These are phyloP conservation scores for Eutypella sp. DNA, from an alignment of 2,329 filamentous ascomycete genomes.

Conservation along the genomic window DNA sequence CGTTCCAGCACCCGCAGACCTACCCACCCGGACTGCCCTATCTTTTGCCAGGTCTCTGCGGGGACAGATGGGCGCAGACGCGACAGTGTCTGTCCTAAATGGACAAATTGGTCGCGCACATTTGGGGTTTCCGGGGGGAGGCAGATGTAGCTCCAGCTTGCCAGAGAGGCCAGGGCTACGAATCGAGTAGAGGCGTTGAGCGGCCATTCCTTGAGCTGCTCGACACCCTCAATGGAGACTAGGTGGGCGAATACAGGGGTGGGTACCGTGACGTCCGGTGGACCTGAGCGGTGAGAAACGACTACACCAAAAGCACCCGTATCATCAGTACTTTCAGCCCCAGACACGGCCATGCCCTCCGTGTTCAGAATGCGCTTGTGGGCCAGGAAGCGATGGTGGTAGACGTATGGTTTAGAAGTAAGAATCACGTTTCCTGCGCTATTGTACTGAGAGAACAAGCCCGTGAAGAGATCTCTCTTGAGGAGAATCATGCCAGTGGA, in stretches of 20 bases:
- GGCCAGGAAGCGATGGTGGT: too few species aligned
- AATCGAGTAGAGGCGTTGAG: conserved; percentile 3
- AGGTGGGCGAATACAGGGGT: conserved; percentile 30
- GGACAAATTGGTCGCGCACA: conserved; percentile 26
- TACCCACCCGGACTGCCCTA: not conserved
- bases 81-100: conserved; percentile 17
- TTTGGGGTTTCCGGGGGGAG: conserved; percentile 30
- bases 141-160: conserved; percentile 36
- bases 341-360: conserved; percentile 31
- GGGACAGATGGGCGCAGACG: conserved; percentile 10
- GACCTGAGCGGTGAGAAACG: conserved; percentile 29
- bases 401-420: too few species aligned
- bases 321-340: conserved; percentile 28
- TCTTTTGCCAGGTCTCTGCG: too few species aligned
- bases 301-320: conserved; percentile 30
- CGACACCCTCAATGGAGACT: conserved; percentile 32
- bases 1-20: conserved; percentile 3
- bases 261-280: conserved; percentile 19
- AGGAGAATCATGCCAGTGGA: too few species aligned
- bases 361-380: conserved; percentile 37
- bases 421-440: too few species aligned
- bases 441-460: too few species aligned
- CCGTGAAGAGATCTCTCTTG: too few species aligned
- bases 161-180: conserved; percentile 31
- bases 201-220: conserved; percentile 22